These are phyloP conservation scores for Cladosporium phlei DNA, from an alignment of 2,329 filamentous ascomycete species.

Conservation along the genomic window DNA sequence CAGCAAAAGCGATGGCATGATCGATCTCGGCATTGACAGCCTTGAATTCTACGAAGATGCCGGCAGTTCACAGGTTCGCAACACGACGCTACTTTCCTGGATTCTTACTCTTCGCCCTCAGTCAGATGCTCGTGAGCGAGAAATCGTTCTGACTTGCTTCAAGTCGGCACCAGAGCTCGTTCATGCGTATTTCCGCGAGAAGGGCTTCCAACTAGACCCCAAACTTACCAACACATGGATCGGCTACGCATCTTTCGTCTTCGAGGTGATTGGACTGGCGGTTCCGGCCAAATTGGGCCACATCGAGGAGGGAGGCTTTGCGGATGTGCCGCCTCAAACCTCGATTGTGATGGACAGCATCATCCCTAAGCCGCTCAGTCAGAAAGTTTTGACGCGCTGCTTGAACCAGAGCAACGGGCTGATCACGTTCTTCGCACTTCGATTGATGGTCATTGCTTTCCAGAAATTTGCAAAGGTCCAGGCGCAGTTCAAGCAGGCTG, in stretches of 20 bases:
- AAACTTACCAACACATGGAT: slow-evolving; percentile 94
- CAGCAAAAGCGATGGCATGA: slow-evolving; percentile 39
- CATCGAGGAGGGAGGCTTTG: slow-evolving; percentile 49
- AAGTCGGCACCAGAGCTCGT: slow-evolving; percentile 77
- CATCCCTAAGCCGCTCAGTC: slow-evolving; percentile 73
- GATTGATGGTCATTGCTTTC: slow-evolving; percentile 72
- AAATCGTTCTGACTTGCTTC: slow-evolving; percentile 77
- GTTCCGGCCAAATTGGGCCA: slow-evolving; percentile 70
- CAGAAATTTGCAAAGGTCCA: slow-evolving; percentile 68
- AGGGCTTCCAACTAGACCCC: slow-evolving; percentile 79
- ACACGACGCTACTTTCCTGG: slow-evolving; percentile 73
- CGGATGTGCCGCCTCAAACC: slow-evolving; percentile 68
- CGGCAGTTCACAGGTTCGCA: slow-evolving; percentile 66
- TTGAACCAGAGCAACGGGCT: slow-evolving; percentile 72
- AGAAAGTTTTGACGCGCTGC: slow-evolving; percentile 74
- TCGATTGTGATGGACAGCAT: slow-evolving; percentile 79
- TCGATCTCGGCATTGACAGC: slow-evolving; percentile 64
- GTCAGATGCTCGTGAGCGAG: slow-evolving; percentile 72
- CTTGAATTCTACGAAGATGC: slow-evolving; percentile 59
- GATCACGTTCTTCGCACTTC: slow-evolving; percentile 76
- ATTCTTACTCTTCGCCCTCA: slow-evolving; percentile 76
- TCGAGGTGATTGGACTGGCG: slow-evolving; percentile 70
- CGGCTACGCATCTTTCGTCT: slow-evolving; percentile 84
- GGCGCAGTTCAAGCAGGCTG: slow-evolving; percentile 52
- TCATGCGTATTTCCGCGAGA: slow-evolving; percentile 80